Evolutionary conservation across 2,329 filamentous ascomycete species (phyloP), one percentile per base, ranked within the genome.

Genomic region (Epichloe scottii): DNA sequence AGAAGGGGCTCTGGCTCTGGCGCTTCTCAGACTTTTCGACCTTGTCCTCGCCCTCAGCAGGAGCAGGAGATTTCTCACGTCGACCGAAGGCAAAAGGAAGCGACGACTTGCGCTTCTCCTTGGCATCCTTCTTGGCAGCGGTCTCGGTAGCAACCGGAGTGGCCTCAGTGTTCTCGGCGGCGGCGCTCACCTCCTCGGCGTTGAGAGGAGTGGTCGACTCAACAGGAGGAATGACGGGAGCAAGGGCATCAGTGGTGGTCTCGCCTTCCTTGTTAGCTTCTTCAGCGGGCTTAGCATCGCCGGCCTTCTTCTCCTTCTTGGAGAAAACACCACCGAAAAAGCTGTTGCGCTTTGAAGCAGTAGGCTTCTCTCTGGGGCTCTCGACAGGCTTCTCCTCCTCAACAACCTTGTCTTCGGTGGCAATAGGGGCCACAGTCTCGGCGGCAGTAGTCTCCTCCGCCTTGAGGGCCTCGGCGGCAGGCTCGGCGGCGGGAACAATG

Each of bases 101-200:
- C 62, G 90, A 84, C 58, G 87, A 93, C 70, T 82, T 82, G 68
- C 89, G 87, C 86, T 94, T 95, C 69, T 80, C 76, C 81, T 88
- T 89, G 59, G 75, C 66, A 55, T 79, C 78, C 70, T 81, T 80
- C 68, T 79, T 79, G 51, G 71, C 58, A 70, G 82, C 80, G 54
- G 73, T 71, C 57, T 74, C 74, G 51, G 71, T 64, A 26, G 72
- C 74, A 52, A 71, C 65, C 26, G 69, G 65, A 51, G 70, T 61
- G 44, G 56, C 63, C 59, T 79, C 75, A 3, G 71, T 67, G 21
- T 68, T 68, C 66, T 78, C 75, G 39, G 70, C 64, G 30, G 72
- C 70, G 52, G 66, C 70, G n/a, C 68, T 69, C 46, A 77, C 76
- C 58, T 82, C 76, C 58, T 82, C 76, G 55, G 80, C 68, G 46